Evolutionary conservation across 192 early-diverging fungal genomes (phyloP), one percentile per base, ranked within the genome.

Genomic region (Entomortierella parvispora): DNA sequence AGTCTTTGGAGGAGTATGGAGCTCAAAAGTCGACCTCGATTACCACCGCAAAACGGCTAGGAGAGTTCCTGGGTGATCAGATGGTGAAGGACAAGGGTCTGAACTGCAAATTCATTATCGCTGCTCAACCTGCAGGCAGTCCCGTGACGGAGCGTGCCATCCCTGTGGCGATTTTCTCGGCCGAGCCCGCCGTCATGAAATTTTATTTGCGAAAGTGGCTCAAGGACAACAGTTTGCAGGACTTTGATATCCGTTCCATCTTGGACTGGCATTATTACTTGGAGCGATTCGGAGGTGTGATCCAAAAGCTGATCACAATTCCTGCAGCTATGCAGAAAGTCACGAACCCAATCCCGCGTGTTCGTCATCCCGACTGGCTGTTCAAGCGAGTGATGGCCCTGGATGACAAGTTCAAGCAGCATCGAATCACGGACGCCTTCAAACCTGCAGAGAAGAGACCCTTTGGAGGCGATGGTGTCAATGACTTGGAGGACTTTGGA

Each of bases 81-180:
- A 97, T 98, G 95, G 95, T 98, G 22, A 96, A 96, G 78, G 98
- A 97, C 80, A 96, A 96, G 69, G 96, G 96, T 20, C 78, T 99
- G 60, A 92, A 93, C 46, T 99, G 98, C 77, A 92, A 95, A 65
- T 99, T 97, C 72, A 90, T 99, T 42, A 96, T 99, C 46, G 93
- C 95, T 0, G 80, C 86, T 45, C 91, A 92, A 65, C 98, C 98
- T 0, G 64, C 71, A 33, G 95, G 93, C 47, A 52, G 85, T 42
- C 94, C 96, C 12, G 97, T 99, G 15, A 92, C 92, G 9, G 95
- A 99, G 61, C 91, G 98, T 17, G 96, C 97, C 5, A 90, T 99
- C 58, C 98, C 98, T 0, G 90, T 98, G 6, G 92, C 93, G 2
- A 98, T 99, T 34, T 98, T 99, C 71, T 90, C 93, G 12, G 91